Percentiles rank a stretch among this genome's conserved stretches.
Evolutionary conservation across 805 yeast genomes (phyloP).

Genomic region (Candida loeiensis): DNA sequence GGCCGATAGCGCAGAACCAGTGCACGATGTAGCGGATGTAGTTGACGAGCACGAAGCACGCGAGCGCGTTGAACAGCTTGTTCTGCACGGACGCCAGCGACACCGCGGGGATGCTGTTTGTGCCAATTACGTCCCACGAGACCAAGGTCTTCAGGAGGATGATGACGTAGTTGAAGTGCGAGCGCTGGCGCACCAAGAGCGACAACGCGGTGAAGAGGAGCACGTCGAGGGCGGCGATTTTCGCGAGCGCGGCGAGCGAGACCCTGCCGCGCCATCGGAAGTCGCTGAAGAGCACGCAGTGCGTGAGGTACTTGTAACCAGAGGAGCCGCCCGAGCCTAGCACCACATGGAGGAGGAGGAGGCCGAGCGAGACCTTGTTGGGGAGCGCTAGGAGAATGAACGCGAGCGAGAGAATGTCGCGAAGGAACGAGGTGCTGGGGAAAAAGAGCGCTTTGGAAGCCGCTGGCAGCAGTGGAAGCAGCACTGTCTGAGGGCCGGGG

Average conservation of each 20-base stretch:
- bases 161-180: conserved; percentile 14
- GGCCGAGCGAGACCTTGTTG: conserved; percentile 10
- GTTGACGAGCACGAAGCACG: conserved; percentile 14
- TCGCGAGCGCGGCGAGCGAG: conserved; percentile 1
- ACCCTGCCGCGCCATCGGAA: conserved; percentile 4
- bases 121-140: conserved; percentile 15
- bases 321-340: conserved; percentile 13
- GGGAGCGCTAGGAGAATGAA: conserved; percentile 15
- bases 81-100: conserved; percentile 3
- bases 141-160: conserved; percentile 15
- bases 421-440: conserved; percentile 8
- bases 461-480: neutral
- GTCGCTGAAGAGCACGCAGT: conserved; percentile 8
- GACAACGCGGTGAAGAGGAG: neutral
- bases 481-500: neutral
- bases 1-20: conserved; percentile 9
- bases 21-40: conserved; percentile 14
- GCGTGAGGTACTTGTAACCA: conserved; percentile 14
- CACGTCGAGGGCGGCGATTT: conserved; percentile 1
- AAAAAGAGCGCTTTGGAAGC: conserved; percentile 1
- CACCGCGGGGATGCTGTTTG: conserved; percentile 3
- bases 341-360: conserved; percentile 11
- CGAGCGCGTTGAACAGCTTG: conserved; percentile 11
- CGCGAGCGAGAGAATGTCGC: conserved; percentile 14
- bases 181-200: conserved; percentile 9